Conservation (phyloP, 2,329 filamentous ascomycete genomes). For the Cordyceps cateniannulata region DNA sequence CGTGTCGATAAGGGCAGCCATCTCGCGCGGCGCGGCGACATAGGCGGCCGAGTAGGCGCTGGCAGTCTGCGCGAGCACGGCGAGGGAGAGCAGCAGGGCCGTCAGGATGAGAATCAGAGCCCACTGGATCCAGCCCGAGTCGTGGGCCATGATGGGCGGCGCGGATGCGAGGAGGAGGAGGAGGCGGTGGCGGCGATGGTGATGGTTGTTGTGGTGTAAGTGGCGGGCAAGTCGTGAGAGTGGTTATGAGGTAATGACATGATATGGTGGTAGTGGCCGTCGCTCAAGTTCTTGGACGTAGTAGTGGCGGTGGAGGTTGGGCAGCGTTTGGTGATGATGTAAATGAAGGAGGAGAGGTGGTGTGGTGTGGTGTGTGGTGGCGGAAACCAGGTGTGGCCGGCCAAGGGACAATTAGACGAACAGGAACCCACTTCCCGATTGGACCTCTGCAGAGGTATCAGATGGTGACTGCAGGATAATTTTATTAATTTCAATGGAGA, state of each 20-base stretch:
- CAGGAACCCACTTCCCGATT: constrained; percentile 1
- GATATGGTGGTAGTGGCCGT: neutral
- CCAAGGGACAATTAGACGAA: constrained; percentile 1
- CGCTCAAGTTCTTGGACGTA: neutral
- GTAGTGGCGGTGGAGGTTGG: neutral
- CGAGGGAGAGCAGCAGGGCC: constrained; percentile 49
- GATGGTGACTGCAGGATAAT: neutral
- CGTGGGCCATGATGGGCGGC: constrained; percentile 38
- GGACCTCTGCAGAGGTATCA: neutral
- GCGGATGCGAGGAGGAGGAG: neutral
- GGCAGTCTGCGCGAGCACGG: constrained; percentile 46
- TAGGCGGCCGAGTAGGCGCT: constrained; percentile 50
- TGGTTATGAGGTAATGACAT: constrained; percentile 6
- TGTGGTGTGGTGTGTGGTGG: neutral
- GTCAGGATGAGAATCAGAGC: constrained; percentile 51
- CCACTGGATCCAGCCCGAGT: constrained; percentile 46
- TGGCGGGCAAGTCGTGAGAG: neutral
- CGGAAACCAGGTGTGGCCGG: neutral
- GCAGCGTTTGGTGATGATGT: constrained; percentile 7
- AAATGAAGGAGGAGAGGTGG: neutral
- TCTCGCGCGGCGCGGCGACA: constrained; percentile 50
- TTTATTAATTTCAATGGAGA: neutral
- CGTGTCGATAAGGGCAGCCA: constrained; percentile 51
- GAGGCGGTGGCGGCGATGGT: neutral
- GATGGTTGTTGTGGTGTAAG: neutral